Evolutionary conservation across 345 rosid species (phyloP).

Genomic region (Eucalyptus polyanthemos): DNA sequence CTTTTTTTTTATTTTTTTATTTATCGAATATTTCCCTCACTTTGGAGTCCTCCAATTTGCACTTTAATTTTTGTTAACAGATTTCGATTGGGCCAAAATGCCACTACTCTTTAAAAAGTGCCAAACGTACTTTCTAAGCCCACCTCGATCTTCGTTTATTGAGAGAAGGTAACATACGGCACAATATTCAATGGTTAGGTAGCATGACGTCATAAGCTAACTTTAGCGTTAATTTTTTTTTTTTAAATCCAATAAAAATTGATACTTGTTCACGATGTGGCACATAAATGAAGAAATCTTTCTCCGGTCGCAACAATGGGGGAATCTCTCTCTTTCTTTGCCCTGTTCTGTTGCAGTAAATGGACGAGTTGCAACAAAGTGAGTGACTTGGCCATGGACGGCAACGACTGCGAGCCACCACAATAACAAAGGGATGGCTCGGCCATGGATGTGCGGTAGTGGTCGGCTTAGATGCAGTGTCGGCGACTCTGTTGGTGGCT

Average conservation of each 20-base stretch:
- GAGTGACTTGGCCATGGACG: not conserved
- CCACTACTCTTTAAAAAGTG: not conserved
- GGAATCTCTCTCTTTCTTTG: not conserved
- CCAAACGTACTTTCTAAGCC: not conserved
- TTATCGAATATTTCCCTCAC: too few species aligned
- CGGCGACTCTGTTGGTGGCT: not conserved
- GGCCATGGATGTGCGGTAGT: not conserved
- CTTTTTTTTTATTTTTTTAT: too few species aligned
- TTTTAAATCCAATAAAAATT: not conserved
- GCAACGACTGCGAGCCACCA: not conserved
- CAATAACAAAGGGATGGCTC: not conserved
- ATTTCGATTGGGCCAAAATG: not conserved
- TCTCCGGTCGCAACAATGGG: not conserved
- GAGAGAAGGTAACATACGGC: not conserved
- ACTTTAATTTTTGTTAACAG: too few species aligned
- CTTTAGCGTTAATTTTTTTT: too few species aligned
- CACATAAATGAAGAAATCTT: not conserved
- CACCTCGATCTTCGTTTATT: not conserved
- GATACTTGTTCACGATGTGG: not conserved
- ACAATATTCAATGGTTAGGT: too few species aligned
- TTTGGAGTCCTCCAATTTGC: not conserved
- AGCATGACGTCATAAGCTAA: too few species aligned
- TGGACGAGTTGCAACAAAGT: not conserved
- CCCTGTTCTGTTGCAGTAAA: not conserved
- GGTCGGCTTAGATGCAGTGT: not conserved